Evolutionary conservation across 805 yeast genomes (phyloP).

Genomic region (Sugiyamaella mastotermitis): DNA sequence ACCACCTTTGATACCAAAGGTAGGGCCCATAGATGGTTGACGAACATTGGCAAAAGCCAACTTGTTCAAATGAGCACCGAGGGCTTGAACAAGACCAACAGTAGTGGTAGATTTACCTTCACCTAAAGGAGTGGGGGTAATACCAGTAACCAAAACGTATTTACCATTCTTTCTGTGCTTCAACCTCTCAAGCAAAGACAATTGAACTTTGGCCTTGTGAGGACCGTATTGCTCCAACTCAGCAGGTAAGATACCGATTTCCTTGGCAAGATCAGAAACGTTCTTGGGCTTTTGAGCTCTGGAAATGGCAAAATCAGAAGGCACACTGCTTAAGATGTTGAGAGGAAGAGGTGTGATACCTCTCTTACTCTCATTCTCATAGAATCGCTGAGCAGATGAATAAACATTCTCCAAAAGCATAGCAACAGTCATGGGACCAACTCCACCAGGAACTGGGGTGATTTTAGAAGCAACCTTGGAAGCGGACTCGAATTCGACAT

Average conservation of each 20-base stretch:
- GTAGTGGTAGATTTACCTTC: slow-evolving; percentile 98
- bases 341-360: slow-evolving; percentile 50
- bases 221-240: slow-evolving; percentile 91
- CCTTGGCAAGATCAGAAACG: slow-evolving; percentile 68
- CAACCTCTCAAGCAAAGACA: slow-evolving; percentile 65
- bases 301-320: slow-evolving; percentile 85
- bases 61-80: slow-evolving; percentile 80
- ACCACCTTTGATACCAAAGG: slow-evolving; percentile 98
- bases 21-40: slow-evolving; percentile 99
- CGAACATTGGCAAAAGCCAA: slow-evolving; percentile 90
- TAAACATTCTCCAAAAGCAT: slow-evolving; percentile 86
- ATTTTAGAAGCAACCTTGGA: slow-evolving; percentile 56
- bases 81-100: slow-evolving; percentile 89
- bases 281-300: slow-evolving; percentile 83
- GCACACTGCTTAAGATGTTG: slow-evolving; percentile 60
- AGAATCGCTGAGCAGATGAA: slow-evolving; percentile 65
- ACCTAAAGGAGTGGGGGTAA: slow-evolving; percentile 96
- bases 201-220: slow-evolving; percentile 82
- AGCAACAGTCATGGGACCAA: slow-evolving; percentile 99
- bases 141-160: slow-evolving; percentile 90
- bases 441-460: slow-evolving; percentile 99
- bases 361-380: slow-evolving; percentile 39
- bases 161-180: slow-evolving; percentile 64
- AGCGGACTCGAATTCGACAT: slow-evolving; percentile 75
- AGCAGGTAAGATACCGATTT: slow-evolving; percentile 66